A percentile compares a stretch with the other conserved stretches of the same genome.
phyloP scores from a whole-genome alignment of 352 stramenopile genomes.

The Peronospora farinosa region DNA sequence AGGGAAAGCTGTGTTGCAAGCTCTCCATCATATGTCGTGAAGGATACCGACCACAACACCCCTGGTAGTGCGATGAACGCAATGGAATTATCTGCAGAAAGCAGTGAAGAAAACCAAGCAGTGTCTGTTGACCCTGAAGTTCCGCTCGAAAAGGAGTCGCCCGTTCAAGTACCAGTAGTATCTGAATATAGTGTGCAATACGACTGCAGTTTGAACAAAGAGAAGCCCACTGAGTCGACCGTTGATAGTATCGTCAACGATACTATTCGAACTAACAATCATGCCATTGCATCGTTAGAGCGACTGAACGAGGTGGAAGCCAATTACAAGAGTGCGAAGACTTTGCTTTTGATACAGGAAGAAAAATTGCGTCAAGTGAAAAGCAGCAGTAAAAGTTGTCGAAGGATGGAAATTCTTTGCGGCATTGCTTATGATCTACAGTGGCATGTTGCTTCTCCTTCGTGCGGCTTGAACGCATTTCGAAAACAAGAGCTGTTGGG shows the following conservation, averaged over 20 bases:
- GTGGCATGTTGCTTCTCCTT: constrained; percentile 25
- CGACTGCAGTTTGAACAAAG: constrained; percentile 1
- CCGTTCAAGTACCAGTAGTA: not conserved
- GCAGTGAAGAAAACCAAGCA: not conserved
- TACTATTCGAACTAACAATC: constrained; percentile 28
- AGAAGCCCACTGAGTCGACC: not conserved
- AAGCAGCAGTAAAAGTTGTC: constrained; percentile 14
- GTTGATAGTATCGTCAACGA: constrained; percentile 14
- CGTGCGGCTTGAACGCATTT: constrained; percentile 13
- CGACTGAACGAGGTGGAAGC: constrained; percentile 23
- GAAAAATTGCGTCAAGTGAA: constrained; percentile 21
- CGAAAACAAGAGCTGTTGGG: constrained; percentile 26
- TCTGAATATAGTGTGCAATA: not conserved
- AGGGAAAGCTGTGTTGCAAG: constrained; percentile 18
- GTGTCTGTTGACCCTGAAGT: not conserved
- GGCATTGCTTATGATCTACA: constrained; percentile 31
- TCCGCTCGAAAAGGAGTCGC: not conserved
- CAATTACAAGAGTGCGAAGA: constrained; percentile 15
- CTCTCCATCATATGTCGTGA: constrained; percentile 1
- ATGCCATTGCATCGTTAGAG: constrained; percentile 31
- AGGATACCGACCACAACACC: not conserved
- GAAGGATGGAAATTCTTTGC: constrained; percentile 26
- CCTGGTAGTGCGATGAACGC: not conserved
- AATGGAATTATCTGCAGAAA: constrained; percentile 1
- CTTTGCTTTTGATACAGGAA: constrained; percentile 23